Base-by-base conservation (phyloP, 768 basidiomycete species). In the Leucogyrophana mollusca region DNA sequence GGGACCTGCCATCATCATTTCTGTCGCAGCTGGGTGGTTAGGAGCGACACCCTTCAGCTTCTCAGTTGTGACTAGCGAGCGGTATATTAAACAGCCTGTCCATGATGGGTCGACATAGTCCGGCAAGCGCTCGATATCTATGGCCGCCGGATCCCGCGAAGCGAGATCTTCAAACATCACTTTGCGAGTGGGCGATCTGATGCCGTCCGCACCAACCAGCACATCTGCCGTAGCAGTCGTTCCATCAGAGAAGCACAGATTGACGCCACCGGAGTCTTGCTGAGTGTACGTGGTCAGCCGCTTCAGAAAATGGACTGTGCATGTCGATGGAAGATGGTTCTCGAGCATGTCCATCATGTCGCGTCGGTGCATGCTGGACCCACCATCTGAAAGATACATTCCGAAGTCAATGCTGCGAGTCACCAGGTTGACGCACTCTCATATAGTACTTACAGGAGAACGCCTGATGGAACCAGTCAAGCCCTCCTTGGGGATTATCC, bases 141-240 rank as follows among this genome's bases (percentile, higher is more conserved):
- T 52, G 13, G 56, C 20, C 27, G 61, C 59, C 45, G 59, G 60
- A 2, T 45, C 47, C 4, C 57, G 57, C 10, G 39, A 45, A 3
- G 55, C 8, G 51, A 56, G 18, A 60, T 62, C 36, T 23, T 34
- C 52, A 37, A 47, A 49, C 43, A 57, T 44, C 5, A 40, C 37
- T 11, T 42, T 46, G n/a, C 56, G 53, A 16, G 50, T 45, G 11
- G 51, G 22, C 6, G 51, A 53, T 18, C 45, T 50, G 22, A 74
- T 67, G 10, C 73, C 73, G 47, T 74, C 72, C 38, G 68, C 69
- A 6, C 71, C 73, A 34, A 73, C 54, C 8, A 74, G 61, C 14
- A 76, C 46, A 48, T 76, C 70, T 21, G 71, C 66, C 34, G 50
- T 56, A 7, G 61, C 57, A 13, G 49, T 60, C 18, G 62, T 62